Conservation (phyloP, 1,284 basidiomycete genomes). For the Malassezia psittaci region DNA sequence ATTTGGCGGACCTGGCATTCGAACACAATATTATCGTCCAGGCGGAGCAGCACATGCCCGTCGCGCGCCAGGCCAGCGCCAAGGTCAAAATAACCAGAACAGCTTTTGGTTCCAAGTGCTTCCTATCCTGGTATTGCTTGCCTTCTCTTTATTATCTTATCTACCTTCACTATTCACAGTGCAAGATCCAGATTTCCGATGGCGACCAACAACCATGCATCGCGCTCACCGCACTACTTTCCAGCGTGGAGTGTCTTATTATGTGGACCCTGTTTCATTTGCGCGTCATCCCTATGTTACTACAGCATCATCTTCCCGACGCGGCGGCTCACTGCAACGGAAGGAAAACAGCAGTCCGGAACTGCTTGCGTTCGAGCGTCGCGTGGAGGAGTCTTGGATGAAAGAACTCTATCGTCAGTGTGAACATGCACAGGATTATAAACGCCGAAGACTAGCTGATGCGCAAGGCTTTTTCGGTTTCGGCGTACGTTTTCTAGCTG, state of each 20-base stretch:
- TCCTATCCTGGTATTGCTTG: constrained; percentile 55
- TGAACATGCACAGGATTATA: constrained; percentile 15
- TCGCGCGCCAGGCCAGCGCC: constrained; percentile 21
- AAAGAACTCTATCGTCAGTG: constrained; percentile 19
- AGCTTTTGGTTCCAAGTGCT: constrained; percentile 71
- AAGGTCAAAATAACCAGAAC: constrained; percentile 52
- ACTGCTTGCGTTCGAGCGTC: constrained; percentile 10
- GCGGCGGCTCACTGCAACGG: constrained; percentile 12
- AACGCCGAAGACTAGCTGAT: constrained; percentile 10
- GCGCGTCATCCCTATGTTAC: constrained; percentile 58
- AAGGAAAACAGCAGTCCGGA: constrained; percentile 25
- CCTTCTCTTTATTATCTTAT: constrained; percentile 65
- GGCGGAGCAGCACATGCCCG: constrained; percentile 6
- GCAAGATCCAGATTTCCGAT: constrained; percentile 73
- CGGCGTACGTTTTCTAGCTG: constrained; percentile 11
- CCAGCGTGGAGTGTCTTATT: constrained; percentile 66
- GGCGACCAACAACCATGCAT: constrained; percentile 50
- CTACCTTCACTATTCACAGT: constrained; percentile 62
- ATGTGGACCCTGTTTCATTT: constrained; percentile 72
- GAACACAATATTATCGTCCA: constrained; percentile 28
- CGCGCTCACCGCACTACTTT: constrained; percentile 52
- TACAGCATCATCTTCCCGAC: constrained; percentile 22
- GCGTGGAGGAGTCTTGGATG: constrained; percentile 18
- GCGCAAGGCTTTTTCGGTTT: constrained; percentile 17
- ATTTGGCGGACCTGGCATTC: constrained; percentile 36